A percentile compares a stretch with the other conserved stretches of the same genome.
phyloP scores from a whole-genome alignment of 352 stramenopile genomes.

The Blastocystis sp. region DNA sequence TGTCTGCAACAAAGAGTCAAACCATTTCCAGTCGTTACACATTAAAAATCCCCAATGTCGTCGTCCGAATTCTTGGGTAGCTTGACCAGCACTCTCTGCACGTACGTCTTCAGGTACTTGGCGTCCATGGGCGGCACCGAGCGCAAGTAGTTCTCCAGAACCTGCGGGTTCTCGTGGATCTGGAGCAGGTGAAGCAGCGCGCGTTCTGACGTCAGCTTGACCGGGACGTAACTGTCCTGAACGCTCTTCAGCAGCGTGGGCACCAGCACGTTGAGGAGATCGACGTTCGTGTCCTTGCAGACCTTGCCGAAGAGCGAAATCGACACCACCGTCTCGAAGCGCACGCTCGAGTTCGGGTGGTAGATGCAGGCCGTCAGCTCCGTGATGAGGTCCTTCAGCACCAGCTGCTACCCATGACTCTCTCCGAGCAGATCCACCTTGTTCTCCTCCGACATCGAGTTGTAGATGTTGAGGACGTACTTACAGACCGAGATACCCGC shows the following conservation, averaged over 20 bases:
- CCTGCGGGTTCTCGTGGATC: slow-evolving; percentile 70
- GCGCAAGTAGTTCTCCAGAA: slow-evolving; percentile 68
- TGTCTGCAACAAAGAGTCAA: not conserved
- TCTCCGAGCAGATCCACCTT: not conserved
- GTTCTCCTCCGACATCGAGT: not conserved
- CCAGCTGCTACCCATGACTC: slow-evolving; percentile 13
- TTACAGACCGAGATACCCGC: slow-evolving; percentile 39
- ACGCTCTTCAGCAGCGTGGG: slow-evolving; percentile 71
- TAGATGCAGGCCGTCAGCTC: slow-evolving; percentile 28
- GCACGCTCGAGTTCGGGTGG: slow-evolving; percentile 36
- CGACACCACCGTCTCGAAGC: slow-evolving; percentile 39
- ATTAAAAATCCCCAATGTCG: slow-evolving; percentile 38
- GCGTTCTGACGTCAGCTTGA: slow-evolving; percentile 74
- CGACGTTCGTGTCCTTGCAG: slow-evolving; percentile 27
- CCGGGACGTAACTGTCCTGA: slow-evolving; percentile 75
- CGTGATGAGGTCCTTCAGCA: slow-evolving; percentile 20
- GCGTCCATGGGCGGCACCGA: slow-evolving; percentile 62
- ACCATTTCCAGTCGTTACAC: not conserved
- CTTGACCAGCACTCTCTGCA: slow-evolving; percentile 73
- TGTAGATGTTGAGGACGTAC: slow-evolving; percentile 26
- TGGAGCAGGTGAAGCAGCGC: slow-evolving; percentile 75
- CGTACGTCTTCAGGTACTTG: slow-evolving; percentile 76
- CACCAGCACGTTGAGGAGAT: slow-evolving; percentile 63
- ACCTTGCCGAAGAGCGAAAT: slow-evolving; percentile 36
- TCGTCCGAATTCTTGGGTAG: slow-evolving; percentile 59